phyloP scores from a whole-genome alignment of 371 early-diverging fungal genomes.

The Mortierella sp. region DNA sequence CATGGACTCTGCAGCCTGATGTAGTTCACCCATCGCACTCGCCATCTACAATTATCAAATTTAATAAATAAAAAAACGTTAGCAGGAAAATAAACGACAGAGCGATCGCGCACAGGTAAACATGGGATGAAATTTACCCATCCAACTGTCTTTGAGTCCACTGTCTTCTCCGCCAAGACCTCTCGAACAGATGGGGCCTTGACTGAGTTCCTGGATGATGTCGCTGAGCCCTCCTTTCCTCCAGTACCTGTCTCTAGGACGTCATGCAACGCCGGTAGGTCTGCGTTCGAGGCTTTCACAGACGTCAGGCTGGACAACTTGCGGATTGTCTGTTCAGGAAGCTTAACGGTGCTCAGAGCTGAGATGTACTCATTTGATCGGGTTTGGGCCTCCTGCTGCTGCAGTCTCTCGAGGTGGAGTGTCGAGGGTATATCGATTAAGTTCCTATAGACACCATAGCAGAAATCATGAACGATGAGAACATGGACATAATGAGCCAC shows the following conservation, averaged over 20 bases:
- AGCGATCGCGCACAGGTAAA: background rate
- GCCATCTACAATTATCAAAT: slow-evolving; percentile 37
- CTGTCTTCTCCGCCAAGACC: slow-evolving; percentile 32
- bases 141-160: slow-evolving; percentile 31
- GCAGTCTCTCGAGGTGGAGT: slow-evolving; percentile 25
- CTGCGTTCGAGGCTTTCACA: slow-evolving; percentile 8
- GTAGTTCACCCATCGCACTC: slow-evolving; percentile 31
- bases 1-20: slow-evolving; percentile 28
- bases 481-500: background rate
- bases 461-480: background rate
- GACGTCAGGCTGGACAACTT: slow-evolving; percentile 32
- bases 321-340: slow-evolving; percentile 33
- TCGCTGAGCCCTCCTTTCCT: slow-evolving; percentile 8
- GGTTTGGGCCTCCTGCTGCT: slow-evolving; percentile 30
- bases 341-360: slow-evolving; percentile 33
- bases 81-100: background rate
- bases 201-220: slow-evolving; percentile 22
- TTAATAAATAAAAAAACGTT: background rate
- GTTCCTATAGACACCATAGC: slow-evolving; percentile 8
- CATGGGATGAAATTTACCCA: slow-evolving; percentile 18
- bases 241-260: slow-evolving; percentile 11
- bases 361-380: slow-evolving; percentile 28
- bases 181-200: slow-evolving; percentile 39
- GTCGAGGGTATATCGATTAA: slow-evolving; percentile 37
- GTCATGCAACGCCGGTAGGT: slow-evolving; percentile 10